phyloP scores from a whole-genome alignment of 2,329 filamentous ascomycete genomes.

The Colletotrichum musicola region DNA sequence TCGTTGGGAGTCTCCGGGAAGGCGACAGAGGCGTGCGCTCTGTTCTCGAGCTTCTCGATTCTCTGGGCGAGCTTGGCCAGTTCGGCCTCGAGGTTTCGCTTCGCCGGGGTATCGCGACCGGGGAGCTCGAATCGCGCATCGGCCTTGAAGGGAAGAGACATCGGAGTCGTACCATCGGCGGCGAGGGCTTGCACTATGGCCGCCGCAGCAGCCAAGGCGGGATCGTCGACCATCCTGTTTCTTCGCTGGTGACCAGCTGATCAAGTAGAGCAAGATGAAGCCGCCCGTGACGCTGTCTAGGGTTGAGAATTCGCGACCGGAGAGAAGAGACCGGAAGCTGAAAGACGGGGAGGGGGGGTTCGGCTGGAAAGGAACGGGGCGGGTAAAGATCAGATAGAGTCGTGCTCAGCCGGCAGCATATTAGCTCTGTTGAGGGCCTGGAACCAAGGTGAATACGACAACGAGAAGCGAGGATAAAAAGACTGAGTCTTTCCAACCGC shows the following conservation, averaged over 20 bases:
- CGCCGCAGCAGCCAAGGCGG: conserved; percentile 65
- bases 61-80: conserved; percentile 82
- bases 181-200: conserved; percentile 67
- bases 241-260: conserved; percentile 4
- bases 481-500: conserved; percentile 26
- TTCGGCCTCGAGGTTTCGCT: conserved; percentile 84
- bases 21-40: conserved; percentile 72
- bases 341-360: not conserved
- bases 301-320: conserved; percentile 1
- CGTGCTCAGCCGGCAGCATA: conserved; percentile 38
- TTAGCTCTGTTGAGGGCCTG: conserved; percentile 35
- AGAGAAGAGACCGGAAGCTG: conserved; percentile 5
- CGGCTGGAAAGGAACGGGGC: conserved; percentile 22
- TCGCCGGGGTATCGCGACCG: conserved; percentile 80
- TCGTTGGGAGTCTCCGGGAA: conserved; percentile 89
- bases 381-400: conserved; percentile 33
- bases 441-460: conserved; percentile 35
- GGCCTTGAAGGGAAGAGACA: conserved; percentile 55
- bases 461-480: conserved; percentile 6
- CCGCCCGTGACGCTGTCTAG: conserved; percentile 11
- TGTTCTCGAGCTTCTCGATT: conserved; percentile 85
- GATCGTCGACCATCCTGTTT: conserved; percentile 64
- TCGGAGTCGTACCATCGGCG: conserved; percentile 54
- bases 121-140: conserved; percentile 75
- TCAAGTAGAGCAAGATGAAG: conserved; percentile 8